Conservation (phyloP, 345 rosid genomes). For the Rhizophora mangle region DNA sequence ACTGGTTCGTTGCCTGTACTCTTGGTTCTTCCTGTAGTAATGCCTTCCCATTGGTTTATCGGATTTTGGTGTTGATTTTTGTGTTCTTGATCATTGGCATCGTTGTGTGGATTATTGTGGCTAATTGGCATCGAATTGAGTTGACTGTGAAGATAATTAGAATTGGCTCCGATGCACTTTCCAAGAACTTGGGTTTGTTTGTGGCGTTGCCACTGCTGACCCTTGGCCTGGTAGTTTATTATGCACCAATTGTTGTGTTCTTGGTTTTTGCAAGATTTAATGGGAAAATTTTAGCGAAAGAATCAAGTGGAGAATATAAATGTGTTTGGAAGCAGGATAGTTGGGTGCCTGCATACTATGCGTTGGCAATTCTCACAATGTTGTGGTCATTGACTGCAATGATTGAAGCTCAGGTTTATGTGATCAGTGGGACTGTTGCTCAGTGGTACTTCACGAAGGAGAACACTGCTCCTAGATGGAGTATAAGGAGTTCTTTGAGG, state of each 20-base stretch:
- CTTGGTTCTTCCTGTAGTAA: slow-evolving; percentile 62
- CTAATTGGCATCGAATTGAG: slow-evolving; percentile 78
- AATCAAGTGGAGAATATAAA: slow-evolving; percentile 45
- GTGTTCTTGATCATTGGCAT: slow-evolving; percentile 64
- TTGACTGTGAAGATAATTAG: slow-evolving; percentile 69
- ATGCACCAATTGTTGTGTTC: slow-evolving; percentile 73
- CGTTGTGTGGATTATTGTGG: slow-evolving; percentile 71
- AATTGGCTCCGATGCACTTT: slow-evolving; percentile 78
- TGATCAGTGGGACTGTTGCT: slow-evolving; percentile 76
- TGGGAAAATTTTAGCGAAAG: slow-evolving; percentile 62
- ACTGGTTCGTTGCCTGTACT: slow-evolving; percentile 92
- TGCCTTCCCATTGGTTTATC: slow-evolving; percentile 59
- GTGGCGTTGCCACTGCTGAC: slow-evolving; percentile 58
- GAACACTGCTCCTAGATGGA: slow-evolving; percentile 52
- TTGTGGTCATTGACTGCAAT: slow-evolving; percentile 75
- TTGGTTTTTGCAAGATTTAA: slow-evolving; percentile 72
- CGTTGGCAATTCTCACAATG: slow-evolving; percentile 80
- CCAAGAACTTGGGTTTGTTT: slow-evolving; percentile 64
- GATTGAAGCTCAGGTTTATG: slow-evolving; percentile 87
- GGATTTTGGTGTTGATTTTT: slow-evolving; percentile 65
- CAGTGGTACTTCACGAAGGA: slow-evolving; percentile 90
- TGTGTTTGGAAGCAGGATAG: slow-evolving; percentile 86
- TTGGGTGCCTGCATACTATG: slow-evolving; percentile 89
- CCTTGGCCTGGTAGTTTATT: slow-evolving; percentile 53
- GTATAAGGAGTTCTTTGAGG: slow-evolving; percentile 83